Conservation (phyloP, 2,329 filamentous ascomycete genomes). For the Penicillium sp. region DNA sequence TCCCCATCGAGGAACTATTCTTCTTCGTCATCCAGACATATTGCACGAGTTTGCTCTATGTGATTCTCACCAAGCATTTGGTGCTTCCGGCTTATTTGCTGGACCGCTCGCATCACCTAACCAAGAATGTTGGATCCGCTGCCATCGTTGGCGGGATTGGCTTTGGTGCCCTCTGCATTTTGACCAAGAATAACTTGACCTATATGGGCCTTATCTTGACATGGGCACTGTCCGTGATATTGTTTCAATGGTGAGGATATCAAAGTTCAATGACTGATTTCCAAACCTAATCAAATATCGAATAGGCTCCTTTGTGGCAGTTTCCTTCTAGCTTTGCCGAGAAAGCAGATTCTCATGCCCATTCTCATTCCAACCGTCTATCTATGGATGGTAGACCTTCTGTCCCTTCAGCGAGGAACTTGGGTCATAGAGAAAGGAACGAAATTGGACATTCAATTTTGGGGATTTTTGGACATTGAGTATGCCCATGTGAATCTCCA, state of each 20-base stretch:
- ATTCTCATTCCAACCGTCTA: constrained; percentile 68
- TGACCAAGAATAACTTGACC: constrained; percentile 39
- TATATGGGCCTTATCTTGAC: constrained; percentile 70
- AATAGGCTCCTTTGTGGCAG: not conserved
- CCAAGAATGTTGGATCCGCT: not conserved
- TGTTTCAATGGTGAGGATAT: constrained; percentile 59
- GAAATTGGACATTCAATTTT: constrained; percentile 63
- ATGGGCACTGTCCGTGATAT: constrained; percentile 68
- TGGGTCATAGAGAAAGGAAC: constrained; percentile 71
- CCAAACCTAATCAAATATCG: not conserved
- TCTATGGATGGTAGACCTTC: constrained; percentile 71
- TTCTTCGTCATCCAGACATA: constrained; percentile 79
- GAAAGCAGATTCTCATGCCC: constrained; percentile 51
- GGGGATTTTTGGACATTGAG: constrained; percentile 68
- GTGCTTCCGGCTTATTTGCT: constrained; percentile 59
- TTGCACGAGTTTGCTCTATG: constrained; percentile 62
- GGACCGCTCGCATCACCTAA: constrained; percentile 32
- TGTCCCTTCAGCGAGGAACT: constrained; percentile 67
- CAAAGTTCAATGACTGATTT: constrained; percentile 40
- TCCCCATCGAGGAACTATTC: constrained; percentile 72
- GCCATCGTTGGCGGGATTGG: constrained; percentile 1
- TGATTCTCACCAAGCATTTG: constrained; percentile 65
- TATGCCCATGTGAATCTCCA: constrained; percentile 20
- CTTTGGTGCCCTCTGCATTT: not conserved
- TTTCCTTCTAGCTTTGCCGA: not conserved